A percentile compares a stretch with the other conserved stretches of the same genome.
Conservation (phyloP, 2,329 filamentous ascomycete genomes). For the Mycosphaerella sp. region DNA sequence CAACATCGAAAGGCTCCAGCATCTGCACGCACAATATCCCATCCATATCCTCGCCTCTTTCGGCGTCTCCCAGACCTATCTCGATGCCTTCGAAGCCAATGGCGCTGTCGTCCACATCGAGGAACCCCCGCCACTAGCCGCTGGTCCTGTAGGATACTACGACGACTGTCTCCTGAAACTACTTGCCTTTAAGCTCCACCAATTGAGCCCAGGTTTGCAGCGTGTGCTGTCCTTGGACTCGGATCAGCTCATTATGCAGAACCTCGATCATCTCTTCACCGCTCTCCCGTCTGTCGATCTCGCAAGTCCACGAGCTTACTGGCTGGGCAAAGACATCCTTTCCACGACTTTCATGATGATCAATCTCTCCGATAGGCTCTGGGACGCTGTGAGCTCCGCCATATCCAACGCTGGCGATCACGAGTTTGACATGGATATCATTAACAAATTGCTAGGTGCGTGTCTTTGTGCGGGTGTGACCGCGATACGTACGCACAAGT, state of each 20-base stretch:
- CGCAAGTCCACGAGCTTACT: slow-evolving; percentile 30
- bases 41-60: slow-evolving; percentile 27
- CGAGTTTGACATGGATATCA: slow-evolving; percentile 32
- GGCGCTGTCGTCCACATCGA: slow-evolving; percentile 22
- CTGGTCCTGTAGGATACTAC: slow-evolving; percentile 22
- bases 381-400: slow-evolving; percentile 22
- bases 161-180: slow-evolving; percentile 29
- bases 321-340: slow-evolving; percentile 28
- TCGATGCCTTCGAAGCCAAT: slow-evolving; percentile 14
- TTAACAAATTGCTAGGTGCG: slow-evolving; percentile 27
- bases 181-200: slow-evolving; percentile 29
- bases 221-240: slow-evolving; percentile 28
- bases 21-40: slow-evolving; percentile 19
- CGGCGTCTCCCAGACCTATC: slow-evolving; percentile 18
- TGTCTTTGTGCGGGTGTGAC: no score
- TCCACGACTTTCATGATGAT: slow-evolving; percentile 30
- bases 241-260: slow-evolving; percentile 29
- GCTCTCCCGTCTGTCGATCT: slow-evolving; percentile 25
- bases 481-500: background rate
- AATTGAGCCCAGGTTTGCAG: slow-evolving; percentile 20
- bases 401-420: slow-evolving; percentile 17
- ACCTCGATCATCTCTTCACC: slow-evolving; percentile 29
- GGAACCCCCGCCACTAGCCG: slow-evolving; percentile 20
- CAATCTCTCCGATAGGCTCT: slow-evolving; percentile 25
- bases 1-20: slow-evolving; percentile 28